Conservation (phyloP, 2,329 filamentous ascomycete species). For the Juglanconis oblonga region DNA sequence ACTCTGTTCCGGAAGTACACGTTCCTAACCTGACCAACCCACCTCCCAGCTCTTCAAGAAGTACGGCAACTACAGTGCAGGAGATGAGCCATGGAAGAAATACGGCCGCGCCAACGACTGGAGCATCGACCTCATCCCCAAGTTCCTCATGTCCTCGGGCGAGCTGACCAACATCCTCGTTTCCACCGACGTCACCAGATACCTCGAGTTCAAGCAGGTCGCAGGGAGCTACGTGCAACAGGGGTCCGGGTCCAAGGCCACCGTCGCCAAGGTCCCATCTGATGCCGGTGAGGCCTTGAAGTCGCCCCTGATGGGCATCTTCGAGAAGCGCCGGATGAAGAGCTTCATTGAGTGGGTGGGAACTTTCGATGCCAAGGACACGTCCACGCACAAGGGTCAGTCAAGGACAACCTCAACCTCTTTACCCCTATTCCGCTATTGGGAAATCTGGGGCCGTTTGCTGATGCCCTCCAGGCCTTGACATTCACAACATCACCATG, state of each 20-base stretch:
- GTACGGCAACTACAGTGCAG: constrained; percentile 76
- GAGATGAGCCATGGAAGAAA: constrained; percentile 95
- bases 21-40: not conserved
- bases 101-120: constrained; percentile 96
- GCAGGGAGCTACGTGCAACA: constrained; percentile 97
- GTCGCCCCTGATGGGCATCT: constrained; percentile 93
- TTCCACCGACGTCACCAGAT: constrained; percentile 86
- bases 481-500: constrained; percentile 79
- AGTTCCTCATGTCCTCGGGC: constrained; percentile 97
- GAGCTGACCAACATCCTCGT: constrained; percentile 98
- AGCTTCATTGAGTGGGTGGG: constrained; percentile 96
- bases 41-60: constrained; percentile 82
- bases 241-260: constrained; percentile 75
- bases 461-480: constrained; percentile 59
- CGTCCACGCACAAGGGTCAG: constrained; percentile 84
- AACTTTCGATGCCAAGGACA: constrained; percentile 76
- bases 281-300: constrained; percentile 86
- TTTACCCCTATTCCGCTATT: not conserved
- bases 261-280: constrained; percentile 93
- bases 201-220: constrained; percentile 91
- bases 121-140: constrained; percentile 98
- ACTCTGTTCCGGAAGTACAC: constrained; percentile 14
- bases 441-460: not conserved
- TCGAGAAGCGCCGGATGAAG: constrained; percentile 97
- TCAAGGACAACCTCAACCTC: constrained; percentile 11